These are phyloP conservation scores for Fusarium sublunatum DNA, from an alignment of 2,329 filamentous ascomycete genomes.

Conservation along the genomic window DNA sequence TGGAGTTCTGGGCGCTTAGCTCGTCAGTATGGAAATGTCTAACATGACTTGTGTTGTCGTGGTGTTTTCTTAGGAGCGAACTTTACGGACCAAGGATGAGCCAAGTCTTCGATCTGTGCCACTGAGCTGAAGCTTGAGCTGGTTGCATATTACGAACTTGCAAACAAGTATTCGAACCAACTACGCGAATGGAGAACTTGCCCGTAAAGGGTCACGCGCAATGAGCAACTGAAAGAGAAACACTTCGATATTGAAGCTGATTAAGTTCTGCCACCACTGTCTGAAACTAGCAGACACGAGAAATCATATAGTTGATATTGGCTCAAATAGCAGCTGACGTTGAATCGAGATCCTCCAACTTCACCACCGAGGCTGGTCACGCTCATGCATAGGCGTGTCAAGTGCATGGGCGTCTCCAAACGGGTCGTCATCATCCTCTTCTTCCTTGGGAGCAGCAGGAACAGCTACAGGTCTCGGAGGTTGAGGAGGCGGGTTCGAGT, in stretches of 20 bases:
- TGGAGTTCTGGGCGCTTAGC: conserved; percentile 11
- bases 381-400: conserved; percentile 49
- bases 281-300: not conserved
- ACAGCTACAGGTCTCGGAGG: conserved; percentile 31
- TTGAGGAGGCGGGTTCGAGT: conserved; percentile 31
- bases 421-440: conserved; percentile 84
- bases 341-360: not conserved
- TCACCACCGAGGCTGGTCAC: conserved; percentile 49
- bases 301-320: not conserved
- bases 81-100: conserved; percentile 1
- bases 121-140: conserved; percentile 27
- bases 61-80: not conserved
- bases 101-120: conserved; percentile 6
- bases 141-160: not conserved
- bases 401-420: conserved; percentile 87
- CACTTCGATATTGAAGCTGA: not conserved
- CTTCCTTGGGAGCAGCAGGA: conserved; percentile 59
- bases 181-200: no score
- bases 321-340: not conserved
- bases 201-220: not conserved
- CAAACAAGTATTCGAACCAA: no score
- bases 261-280: not conserved
- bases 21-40: conserved; percentile 3
- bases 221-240: not conserved
- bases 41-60: not conserved